Conservation (phyloP, 192 early-diverging fungal species). For the Geranomyces michiganensis region DNA sequence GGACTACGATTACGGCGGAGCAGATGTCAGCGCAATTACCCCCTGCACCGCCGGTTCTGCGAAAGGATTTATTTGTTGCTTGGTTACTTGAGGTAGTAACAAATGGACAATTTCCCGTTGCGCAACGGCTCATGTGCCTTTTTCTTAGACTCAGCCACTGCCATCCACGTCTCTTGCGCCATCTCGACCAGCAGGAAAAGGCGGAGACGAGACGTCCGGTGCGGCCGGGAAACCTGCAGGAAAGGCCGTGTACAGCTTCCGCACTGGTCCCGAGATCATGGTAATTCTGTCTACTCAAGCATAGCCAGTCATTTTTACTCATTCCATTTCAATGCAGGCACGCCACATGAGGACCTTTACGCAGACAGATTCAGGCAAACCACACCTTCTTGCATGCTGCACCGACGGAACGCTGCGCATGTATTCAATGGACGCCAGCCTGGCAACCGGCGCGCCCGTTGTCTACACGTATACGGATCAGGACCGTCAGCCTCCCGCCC, state of each 20-base stretch:
- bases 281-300: too few relatives aligned
- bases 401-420: conserved; percentile 31
- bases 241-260: conserved; percentile 18
- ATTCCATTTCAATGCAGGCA: not conserved
- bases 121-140: not conserved
- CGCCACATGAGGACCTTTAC: conserved; percentile 26
- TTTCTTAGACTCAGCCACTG: conserved; percentile 19
- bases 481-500: conserved; percentile 7
- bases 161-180: conserved; percentile 11
- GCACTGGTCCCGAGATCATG: conserved; percentile 7
- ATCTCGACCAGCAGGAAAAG: not conserved
- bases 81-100: conserved; percentile 34
- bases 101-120: not conserved
- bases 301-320: not conserved
- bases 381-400: conserved; percentile 32
- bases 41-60: conserved; percentile 8
- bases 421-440: conserved; percentile 29
- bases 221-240: not conserved
- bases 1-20: not conserved
- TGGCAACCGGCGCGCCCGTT: conserved; percentile 26
- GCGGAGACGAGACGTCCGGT: not conserved
- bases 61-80: conserved; percentile 38
- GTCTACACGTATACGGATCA: conserved; percentile 32
- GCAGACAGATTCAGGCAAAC: conserved; percentile 15
- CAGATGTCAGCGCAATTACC: not conserved